A percentile compares a stretch with the other conserved stretches of the same genome.
Evolutionary conservation across 495 filamentous ascomycete species (phyloP).

Genomic region (Tetracladium setigerum): DNA sequence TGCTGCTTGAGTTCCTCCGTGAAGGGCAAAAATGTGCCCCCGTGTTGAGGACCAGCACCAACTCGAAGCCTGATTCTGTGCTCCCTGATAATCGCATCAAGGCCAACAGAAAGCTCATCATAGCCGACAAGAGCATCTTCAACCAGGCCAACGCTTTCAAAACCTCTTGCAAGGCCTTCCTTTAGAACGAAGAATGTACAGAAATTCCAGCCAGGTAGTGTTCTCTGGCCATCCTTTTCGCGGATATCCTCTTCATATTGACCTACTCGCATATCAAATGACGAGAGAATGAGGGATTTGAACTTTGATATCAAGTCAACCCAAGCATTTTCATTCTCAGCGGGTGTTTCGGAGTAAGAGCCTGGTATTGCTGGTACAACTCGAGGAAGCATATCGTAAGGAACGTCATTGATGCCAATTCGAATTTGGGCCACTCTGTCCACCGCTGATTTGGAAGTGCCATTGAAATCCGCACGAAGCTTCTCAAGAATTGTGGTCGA

Average conservation of each 20-base stretch:
- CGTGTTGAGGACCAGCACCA: slow-evolving; percentile 48
- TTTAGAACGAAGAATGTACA: slow-evolving; percentile 98
- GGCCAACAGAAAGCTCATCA: slow-evolving; percentile 80
- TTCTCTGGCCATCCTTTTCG: slow-evolving; percentile 84
- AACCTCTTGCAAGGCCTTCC: slow-evolving; percentile 85
- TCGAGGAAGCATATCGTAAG: slow-evolving; percentile 45
- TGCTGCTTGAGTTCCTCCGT: slow-evolving; percentile 63
- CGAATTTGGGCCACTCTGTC: slow-evolving; percentile 85
- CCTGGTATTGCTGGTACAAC: slow-evolving; percentile 49
- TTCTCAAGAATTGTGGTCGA: slow-evolving; percentile 83
- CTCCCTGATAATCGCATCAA: slow-evolving; percentile 75
- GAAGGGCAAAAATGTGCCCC: slow-evolving; percentile 55
- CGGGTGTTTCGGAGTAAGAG: slow-evolving; percentile 52
- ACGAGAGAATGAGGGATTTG: slow-evolving; percentile 76
- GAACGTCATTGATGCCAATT: slow-evolving; percentile 55
- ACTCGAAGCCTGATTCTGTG: slow-evolving; percentile 38
- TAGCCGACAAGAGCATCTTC: slow-evolving; percentile 92
- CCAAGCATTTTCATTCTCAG: slow-evolving; percentile 68
- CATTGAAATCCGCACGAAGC: slow-evolving; percentile 85
- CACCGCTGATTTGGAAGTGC: slow-evolving; percentile 62
- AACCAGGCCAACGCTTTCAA: slow-evolving; percentile 92
- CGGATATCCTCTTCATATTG: slow-evolving; percentile 97
- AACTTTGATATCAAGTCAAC: slow-evolving; percentile 79
- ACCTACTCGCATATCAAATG: slow-evolving; percentile 82
- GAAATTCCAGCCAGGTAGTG: slow-evolving; percentile 95